phyloP scores from a whole-genome alignment of 139 green algal genomes.

The Haematococcus sp. region DNA sequence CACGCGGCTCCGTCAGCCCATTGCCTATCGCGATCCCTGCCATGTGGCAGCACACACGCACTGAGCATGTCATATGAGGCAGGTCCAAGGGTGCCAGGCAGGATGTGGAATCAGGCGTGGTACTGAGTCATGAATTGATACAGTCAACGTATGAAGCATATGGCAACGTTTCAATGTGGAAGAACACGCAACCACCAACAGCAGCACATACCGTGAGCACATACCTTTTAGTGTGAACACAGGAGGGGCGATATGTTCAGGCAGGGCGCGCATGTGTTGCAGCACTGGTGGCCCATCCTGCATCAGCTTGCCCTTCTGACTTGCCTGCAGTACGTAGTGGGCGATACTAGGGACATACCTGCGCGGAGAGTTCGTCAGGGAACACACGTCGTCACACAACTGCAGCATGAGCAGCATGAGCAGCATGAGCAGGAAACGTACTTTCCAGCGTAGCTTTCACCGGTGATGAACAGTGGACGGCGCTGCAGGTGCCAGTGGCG shows the following conservation, averaged over 20 bases:
- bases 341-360: conserved; percentile 52
- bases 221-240: conserved; percentile 16
- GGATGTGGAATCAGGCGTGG: no score
- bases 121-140: no score
- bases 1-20: conserved; percentile 50
- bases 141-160: no score
- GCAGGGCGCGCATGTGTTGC: neutral
- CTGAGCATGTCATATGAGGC: neutral
- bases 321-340: conserved; percentile 60
- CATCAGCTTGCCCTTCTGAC: no score
- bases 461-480: conserved; percentile 57
- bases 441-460: conserved; percentile 61
- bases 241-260: neutral
- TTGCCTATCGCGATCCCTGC: conserved; percentile 45
- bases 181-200: conserved; percentile 4
- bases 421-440: no score
- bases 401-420: no score
- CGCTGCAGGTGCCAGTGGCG: conserved; percentile 21
- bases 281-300: no score
- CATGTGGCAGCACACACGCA: neutral
- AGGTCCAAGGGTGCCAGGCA: neutral
- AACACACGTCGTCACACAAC: no score
- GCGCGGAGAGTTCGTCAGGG: no score
- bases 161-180: no score
- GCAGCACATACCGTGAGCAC: no score